A percentile compares a stretch with the other conserved stretches of the same genome.
These are phyloP conservation scores for Wallacemonas sp. DNA, from an alignment of 208 protist genomes.

Conservation along the genomic window DNA sequence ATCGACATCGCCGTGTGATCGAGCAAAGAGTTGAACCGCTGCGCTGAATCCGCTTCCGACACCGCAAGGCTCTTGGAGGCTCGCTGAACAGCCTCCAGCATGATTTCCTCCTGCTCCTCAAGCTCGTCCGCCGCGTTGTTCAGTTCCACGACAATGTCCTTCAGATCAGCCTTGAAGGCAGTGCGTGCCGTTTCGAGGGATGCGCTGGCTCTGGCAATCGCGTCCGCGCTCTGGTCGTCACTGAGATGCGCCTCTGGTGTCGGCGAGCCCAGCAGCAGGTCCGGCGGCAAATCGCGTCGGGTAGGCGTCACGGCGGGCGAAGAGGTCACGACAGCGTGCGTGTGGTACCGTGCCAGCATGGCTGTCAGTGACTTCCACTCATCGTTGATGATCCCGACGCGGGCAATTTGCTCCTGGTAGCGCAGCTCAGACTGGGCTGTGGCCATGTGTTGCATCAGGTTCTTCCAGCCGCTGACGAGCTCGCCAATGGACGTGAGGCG, in stretches of 20 bases:
- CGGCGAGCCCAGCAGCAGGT: too few species aligned
- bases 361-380: background rate
- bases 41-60: background rate
- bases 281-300: too few species aligned
- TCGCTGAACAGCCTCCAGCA: background rate
- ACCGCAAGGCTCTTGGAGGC: background rate
- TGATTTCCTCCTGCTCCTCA: background rate
- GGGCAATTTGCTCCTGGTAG: conserved; percentile 1
- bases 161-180: background rate
- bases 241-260: too few species aligned
- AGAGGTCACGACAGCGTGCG: background rate
- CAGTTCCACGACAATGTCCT: background rate
- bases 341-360: background rate
- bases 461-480: background rate
- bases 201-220: background rate
- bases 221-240: too few species aligned
- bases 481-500: background rate
- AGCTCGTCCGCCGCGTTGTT: conserved; percentile 1
- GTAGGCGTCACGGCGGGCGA: background rate
- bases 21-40: background rate
- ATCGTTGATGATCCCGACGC: background rate
- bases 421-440: background rate
- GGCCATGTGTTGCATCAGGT: background rate
- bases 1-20: background rate
- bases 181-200: background rate